These are phyloP conservation scores for Penicillium sp. DNA, from an alignment of 2,329 filamentous ascomycete species.

Conservation along the genomic window DNA sequence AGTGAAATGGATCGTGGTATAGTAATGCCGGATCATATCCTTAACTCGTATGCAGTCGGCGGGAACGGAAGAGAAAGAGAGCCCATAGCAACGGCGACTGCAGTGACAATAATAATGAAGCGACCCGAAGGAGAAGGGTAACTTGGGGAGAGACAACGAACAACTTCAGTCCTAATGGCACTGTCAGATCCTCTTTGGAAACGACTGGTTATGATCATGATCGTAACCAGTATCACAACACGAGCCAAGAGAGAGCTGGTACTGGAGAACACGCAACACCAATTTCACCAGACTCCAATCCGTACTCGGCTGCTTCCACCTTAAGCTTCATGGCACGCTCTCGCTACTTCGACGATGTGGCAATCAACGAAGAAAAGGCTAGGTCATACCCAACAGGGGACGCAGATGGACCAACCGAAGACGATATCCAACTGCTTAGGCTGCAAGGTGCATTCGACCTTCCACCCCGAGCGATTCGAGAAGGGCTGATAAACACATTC, in stretches of 20 bases:
- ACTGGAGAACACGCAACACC: neutral
- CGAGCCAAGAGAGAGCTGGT: neutral
- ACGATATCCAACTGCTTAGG: conserved; percentile 28
- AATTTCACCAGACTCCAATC: conserved; percentile 6
- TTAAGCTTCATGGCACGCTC: conserved; percentile 32
- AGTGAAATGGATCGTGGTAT: neutral
- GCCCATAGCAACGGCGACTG: neutral
- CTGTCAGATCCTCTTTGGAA: neutral
- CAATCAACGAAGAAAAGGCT: conserved; percentile 30
- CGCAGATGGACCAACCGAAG: conserved; percentile 27
- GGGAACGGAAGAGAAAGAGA: conserved; percentile 15
- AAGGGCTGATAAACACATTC: conserved; percentile 33
- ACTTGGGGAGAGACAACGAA: neutral
- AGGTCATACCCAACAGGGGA: conserved; percentile 25
- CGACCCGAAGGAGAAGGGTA: neutral
- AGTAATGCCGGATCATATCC: neutral
- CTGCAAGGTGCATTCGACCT: conserved; percentile 30
- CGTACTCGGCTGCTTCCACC: conserved; percentile 20
- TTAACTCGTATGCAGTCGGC: conserved; percentile 3
- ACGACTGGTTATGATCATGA: neutral
- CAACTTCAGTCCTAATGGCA: neutral
- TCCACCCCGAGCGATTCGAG: conserved; percentile 28
- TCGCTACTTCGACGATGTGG: conserved; percentile 29
- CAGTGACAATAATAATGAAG: neutral
- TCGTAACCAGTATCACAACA: neutral